Evolutionary conservation across 371 early-diverging fungal species (phyloP).

Genomic region (Apophysomyces sp.): DNA sequence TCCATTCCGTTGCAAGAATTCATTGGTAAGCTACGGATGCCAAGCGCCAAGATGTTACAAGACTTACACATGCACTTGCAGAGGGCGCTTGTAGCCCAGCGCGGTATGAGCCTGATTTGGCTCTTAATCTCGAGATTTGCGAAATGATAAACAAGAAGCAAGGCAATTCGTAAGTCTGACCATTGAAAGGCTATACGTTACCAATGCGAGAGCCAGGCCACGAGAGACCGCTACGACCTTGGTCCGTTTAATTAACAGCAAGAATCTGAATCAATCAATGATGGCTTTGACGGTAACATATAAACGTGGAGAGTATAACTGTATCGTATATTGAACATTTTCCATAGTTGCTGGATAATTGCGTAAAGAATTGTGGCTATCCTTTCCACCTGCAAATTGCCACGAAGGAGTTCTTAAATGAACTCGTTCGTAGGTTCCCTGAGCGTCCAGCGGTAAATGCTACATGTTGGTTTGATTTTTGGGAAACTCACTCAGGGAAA

Average conservation of each 20-base stretch:
- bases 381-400: slow-evolving; percentile 95
- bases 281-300: slow-evolving; percentile 72
- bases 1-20: slow-evolving; percentile 23
- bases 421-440: slow-evolving; percentile 93
- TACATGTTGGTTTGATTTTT: neutral
- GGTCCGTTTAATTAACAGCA: slow-evolving; percentile 76
- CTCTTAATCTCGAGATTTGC: slow-evolving; percentile 89
- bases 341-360: slow-evolving; percentile 84
- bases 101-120: slow-evolving; percentile 74
- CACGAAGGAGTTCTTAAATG: slow-evolving; percentile 95
- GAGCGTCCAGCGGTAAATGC: slow-evolving; percentile 78
- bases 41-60: neutral
- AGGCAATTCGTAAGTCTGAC: slow-evolving; percentile 67
- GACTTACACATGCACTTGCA: slow-evolving; percentile 6
- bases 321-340: neutral
- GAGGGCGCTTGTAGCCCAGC: slow-evolving; percentile 77
- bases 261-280: slow-evolving; percentile 70
- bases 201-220: slow-evolving; percentile 53
- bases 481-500: neutral
- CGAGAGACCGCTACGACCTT: slow-evolving; percentile 88
- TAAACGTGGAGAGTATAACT: neutral
- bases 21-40: slow-evolving; percentile 12
- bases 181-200: neutral
- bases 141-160: slow-evolving; percentile 87
- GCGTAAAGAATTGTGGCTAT: slow-evolving; percentile 97